Percentiles rank a stretch among this genome's conserved stretches.
Conservation (phyloP, 2,329 filamentous ascomycete species). For the Cordyceps pruinosa region DNA sequence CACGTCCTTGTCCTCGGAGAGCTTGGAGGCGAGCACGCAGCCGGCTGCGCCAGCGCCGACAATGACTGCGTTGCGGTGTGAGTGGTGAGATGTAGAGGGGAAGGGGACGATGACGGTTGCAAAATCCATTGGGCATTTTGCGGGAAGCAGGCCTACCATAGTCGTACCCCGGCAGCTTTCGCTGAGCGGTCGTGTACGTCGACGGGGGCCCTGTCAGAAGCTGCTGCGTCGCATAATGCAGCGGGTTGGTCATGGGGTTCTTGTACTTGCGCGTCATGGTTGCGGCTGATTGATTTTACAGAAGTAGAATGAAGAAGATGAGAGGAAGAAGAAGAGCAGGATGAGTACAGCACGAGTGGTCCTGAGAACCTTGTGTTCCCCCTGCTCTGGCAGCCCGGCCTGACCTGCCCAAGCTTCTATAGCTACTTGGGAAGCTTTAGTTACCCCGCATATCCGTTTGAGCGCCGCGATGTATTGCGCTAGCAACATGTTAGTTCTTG, state of each 20-base stretch:
- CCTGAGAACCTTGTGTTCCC: neutral
- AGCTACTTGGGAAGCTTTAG: neutral
- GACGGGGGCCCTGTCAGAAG: conserved; percentile 3
- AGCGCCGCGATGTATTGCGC: neutral
- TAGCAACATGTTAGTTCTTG: neutral
- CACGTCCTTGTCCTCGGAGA: conserved; percentile 20
- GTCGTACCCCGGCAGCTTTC: conserved; percentile 8
- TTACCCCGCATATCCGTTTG: conserved; percentile 12
- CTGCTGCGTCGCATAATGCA: conserved; percentile 13
- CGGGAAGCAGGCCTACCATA: neutral
- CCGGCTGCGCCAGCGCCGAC: conserved; percentile 24
- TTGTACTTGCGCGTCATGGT: conserved; percentile 11
- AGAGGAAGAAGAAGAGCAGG: neutral
- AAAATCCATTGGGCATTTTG: neutral
- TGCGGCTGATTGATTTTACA: neutral
- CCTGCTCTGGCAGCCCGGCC: neutral
- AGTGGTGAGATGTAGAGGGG: neutral
- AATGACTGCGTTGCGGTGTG: conserved; percentile 14
- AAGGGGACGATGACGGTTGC: neutral
- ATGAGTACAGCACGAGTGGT: neutral
- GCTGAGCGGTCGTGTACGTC: conserved; percentile 1
- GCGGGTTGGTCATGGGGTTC: conserved; percentile 13
- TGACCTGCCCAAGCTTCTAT: neutral
- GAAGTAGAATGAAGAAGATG: neutral
- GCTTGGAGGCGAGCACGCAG: conserved; percentile 24